Base-by-base conservation (phyloP, 208 protist genomes). In the Acanthamoeba polyphaga region DNA sequence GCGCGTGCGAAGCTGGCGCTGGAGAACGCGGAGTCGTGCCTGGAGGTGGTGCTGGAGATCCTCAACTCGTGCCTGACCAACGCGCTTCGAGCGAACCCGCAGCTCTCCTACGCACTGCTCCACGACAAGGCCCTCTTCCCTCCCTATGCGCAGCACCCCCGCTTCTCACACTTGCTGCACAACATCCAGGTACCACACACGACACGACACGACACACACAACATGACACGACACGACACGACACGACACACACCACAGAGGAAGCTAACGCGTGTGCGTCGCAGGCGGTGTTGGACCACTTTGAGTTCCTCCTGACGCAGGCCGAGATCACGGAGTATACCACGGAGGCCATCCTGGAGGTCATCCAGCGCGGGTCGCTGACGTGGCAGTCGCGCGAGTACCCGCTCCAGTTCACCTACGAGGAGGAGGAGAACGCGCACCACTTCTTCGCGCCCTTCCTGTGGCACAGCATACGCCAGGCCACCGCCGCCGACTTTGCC, bases 351-450 rank as follows among this genome's bases (percentile, higher is more conserved):
- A 74, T 92, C 27, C 62, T 92, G 4, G 85, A 92, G 60, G 62
- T 74, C 85, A 92, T 92, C 46, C 60, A 92, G 46, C 85, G 85
- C 19, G 85, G 85, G 7, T 92, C 85, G 43, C 34, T 68, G 58
- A 74, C 85, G 34, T 76, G 55, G 64, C 55, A 92, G 46, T 74
- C 55, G n/a, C 85, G 64, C 32, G 60, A 92, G 34, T 92, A 92
- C 85, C 85, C 85, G 24, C 24, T 92, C n/a, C 85, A 92, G 85
- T 92, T 92, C 64, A 92, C 85, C 38, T 92, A 92, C 46, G 85
- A 92, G 46, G 85, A 92, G 46, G 62, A 92, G 46, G 62, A 92
- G 32, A 70, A 92, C 46, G 60, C 85, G 19, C 32, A 74, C 24
- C n/a, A 53, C 32, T 92, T 92, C 85, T 92, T 92, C 38, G 64